Base-by-base conservation (phyloP, 768 basidiomycete species). In the Psilocybe cubensis region DNA sequence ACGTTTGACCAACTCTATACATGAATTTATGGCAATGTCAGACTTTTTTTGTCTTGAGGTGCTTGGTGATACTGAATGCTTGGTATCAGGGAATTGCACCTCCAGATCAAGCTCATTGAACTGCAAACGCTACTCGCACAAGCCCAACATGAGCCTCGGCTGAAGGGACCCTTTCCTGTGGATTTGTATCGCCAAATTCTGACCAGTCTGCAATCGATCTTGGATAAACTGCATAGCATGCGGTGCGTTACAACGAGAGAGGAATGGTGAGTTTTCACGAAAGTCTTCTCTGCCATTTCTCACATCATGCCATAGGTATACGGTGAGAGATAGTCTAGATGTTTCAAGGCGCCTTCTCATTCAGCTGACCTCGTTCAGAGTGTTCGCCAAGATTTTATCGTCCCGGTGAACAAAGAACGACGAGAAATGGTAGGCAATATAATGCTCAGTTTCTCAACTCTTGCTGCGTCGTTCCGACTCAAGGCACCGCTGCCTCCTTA, bases 401-500 rank as follows among this genome's bases (percentile, higher is more conserved):
- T 92, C 2, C 96, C 96, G 1, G 95, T 96, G 45, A 97, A 91
- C 66, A 83, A 76, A 66, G 89, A 97, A 65, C 82, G 96, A 20
- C 86, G 90, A 3, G 96, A 97, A 68, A 93, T 99, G 92, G 93
- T 87, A 45, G 96, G 96, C 33, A 96, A 94, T 71, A 91, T 98
- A 59, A 90, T 98, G 56, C 82, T 99, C 9, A 94, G 88, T 69
- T 90, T 94, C 69, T 91, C 92, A 1, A 85, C 83, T 0, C 78
- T 96, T 27, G 85, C 92, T 3, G 84, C 90, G 1, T 88, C 89
- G 1, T 92, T 96, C 70, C 79, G 86, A 17, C 77, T 93, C 40
- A 96, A 96, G 67, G 87, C 93, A 4, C 97, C 97, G 1, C 76
- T 99, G n/a, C 95, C 97, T 0, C 94, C 97, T 0, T 98, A 95